Base-by-base conservation (phyloP, 139 green algal genomes). In the Desmodesmus armatus region DNA sequence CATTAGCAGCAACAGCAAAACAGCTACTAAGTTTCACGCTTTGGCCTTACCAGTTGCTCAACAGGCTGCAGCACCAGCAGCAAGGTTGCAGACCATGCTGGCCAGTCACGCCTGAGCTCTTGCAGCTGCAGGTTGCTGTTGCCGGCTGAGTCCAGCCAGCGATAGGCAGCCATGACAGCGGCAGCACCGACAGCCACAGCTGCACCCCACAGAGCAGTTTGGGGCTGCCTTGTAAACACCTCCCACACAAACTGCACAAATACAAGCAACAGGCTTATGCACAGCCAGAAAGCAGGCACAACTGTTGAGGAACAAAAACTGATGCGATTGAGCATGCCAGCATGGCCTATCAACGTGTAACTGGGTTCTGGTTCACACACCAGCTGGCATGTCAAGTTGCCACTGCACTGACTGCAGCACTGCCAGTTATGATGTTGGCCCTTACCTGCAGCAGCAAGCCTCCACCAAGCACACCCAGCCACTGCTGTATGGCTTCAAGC, bases 21-120 rank as follows among this genome's bases (percentile, higher is more conserved):
- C n/a, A n/a, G n/a, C n/a, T n/a, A n/a, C n/a, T n/a, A n/a, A n/a
- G n/a, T n/a, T n/a, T n/a, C n/a, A n/a, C 17, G 9, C n/a, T 33
- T 1, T 13, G 27, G 11, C 37, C 88, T 49, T 62, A 93, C 90
- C 85, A 93, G 85, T 67, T 91, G 88, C 9, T 88, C 88, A 25
- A 93, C 60, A n/a, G 90, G 90, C 31, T 89, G 88, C 62, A 93
- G 73, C 3, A 89, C 87, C 23, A 93, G 91, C n/a, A 93, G 85
- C 78, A 93, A 62, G 1, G 90, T 93, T 3, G 90, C 89, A 0
- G 87, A 88, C 87, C 84, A 92, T 19, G 88, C 90, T 0, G 90
- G 90, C 78, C 79, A 85, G 44, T 85, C 79, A 39, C 33, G 65
- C 69, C 41, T 78, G 3, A 85, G 4, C 44, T 55, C 31, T 43